Percentiles rank a stretch among this genome's conserved stretches.
Evolutionary conservation across 2,329 filamentous ascomycete species (phyloP).

Genomic region (Claviceps arundinis): DNA sequence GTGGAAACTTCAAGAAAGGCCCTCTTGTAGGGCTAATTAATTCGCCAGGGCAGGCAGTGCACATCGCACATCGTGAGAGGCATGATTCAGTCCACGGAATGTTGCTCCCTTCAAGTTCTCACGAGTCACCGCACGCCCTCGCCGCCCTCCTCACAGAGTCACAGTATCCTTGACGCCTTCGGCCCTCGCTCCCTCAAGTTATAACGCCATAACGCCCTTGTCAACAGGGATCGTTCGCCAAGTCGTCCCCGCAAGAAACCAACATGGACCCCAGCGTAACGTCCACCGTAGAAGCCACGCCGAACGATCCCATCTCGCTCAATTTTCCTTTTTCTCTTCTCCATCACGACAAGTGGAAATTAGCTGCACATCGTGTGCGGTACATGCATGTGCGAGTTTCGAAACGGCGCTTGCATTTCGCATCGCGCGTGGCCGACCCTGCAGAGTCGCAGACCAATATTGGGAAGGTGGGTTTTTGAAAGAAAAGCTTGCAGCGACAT

Average conservation of each 20-base stretch:
- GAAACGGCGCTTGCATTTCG: no score
- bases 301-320: neutral
- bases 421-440: no score
- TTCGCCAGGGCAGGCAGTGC: neutral
- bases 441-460: no score
- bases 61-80: no score
- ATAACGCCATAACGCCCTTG: neutral
- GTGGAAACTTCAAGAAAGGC: neutral
- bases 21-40: neutral
- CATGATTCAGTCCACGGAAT: no score
- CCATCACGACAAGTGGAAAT: neutral
- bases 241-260: neutral
- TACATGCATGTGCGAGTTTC: no score
- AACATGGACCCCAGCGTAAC: neutral
- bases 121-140: neutral
- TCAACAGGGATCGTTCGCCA: neutral
- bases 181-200: no score
- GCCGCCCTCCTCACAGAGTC: neutral
- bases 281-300: neutral
- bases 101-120: neutral
- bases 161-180: no score
- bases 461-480: no score
- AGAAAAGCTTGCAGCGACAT: no score
- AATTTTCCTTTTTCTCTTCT: neutral
- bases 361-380: neutral